Evolutionary conservation across 495 filamentous ascomycete genomes (phyloP).

Genomic region (Neurospora sp.): DNA sequence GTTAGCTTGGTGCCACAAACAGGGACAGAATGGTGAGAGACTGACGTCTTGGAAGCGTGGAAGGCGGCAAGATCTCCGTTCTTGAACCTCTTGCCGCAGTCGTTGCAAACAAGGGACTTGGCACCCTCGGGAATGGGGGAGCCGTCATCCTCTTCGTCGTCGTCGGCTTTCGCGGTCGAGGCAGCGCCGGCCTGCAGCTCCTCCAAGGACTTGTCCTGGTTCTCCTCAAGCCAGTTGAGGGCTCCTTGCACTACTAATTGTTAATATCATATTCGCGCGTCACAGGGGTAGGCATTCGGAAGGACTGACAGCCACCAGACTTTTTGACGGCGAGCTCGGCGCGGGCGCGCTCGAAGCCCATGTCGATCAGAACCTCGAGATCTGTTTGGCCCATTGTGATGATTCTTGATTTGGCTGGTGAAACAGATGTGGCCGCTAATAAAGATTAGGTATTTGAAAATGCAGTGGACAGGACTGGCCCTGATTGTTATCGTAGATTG

Average conservation of each 20-base stretch:
- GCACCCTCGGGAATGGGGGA: slow-evolving; percentile 42
- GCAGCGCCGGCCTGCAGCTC: slow-evolving; percentile 48
- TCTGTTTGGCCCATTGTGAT: slow-evolving; percentile 56
- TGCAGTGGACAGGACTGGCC: not conserved
- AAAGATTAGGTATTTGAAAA: not conserved
- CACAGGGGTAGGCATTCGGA: not conserved
- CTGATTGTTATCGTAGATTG: not conserved
- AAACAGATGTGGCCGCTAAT: not conserved
- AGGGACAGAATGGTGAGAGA: not conserved
- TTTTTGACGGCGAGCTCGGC: slow-evolving; percentile 74
- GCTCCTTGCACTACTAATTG: slow-evolving; percentile 63
- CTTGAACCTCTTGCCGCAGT: slow-evolving; percentile 85
- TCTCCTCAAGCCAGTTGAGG: slow-evolving; percentile 86
- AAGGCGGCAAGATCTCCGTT: slow-evolving; percentile 72
- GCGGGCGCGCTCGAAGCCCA: slow-evolving; percentile 83
- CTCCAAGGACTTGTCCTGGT: slow-evolving; percentile 71
- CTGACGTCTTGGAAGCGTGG: slow-evolving; percentile 76
- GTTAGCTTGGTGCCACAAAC: slow-evolving; percentile 2
- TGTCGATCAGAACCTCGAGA: slow-evolving; percentile 73
- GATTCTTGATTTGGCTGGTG: not conserved
- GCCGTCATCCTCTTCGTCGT: slow-evolving; percentile 39
- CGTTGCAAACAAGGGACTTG: slow-evolving; percentile 61
- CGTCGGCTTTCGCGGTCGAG: slow-evolving; percentile 6
- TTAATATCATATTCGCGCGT: slow-evolving; percentile 4
- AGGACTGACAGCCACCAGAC: slow-evolving; percentile 57